These are phyloP conservation scores for Lactarius quietus DNA, from an alignment of 768 basidiomycete genomes.

Conservation along the genomic window DNA sequence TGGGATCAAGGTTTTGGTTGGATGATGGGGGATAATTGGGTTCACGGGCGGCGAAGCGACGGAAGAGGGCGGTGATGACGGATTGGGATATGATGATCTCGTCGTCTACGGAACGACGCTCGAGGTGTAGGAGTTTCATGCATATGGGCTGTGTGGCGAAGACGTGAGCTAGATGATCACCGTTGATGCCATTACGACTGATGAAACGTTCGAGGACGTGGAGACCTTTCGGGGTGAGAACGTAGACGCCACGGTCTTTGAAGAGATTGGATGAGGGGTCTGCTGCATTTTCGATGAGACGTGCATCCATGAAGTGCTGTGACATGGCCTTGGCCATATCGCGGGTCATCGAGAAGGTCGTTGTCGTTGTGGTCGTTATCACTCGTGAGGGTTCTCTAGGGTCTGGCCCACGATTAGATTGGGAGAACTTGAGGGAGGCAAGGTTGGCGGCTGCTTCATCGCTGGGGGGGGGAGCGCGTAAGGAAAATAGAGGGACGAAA, in stretches of 20 bases:
- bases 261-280: slow-evolving; percentile 86
- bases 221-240: slow-evolving; percentile 94
- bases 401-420: slow-evolving; percentile 97
- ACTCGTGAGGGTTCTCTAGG: slow-evolving; percentile 97
- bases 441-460: slow-evolving; percentile 95
- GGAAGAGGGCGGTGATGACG: slow-evolving; percentile 92
- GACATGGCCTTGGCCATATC: slow-evolving; percentile 99
- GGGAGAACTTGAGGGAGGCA: slow-evolving; percentile 95
- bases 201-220: slow-evolving; percentile 99
- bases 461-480: slow-evolving; percentile 43
- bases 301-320: slow-evolving; percentile 99
- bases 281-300: slow-evolving; percentile 93
- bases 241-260: slow-evolving; percentile 97
- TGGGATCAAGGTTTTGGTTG: slow-evolving; percentile 51
- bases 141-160: slow-evolving; percentile 93
- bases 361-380: slow-evolving; percentile 98
- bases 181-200: slow-evolving; percentile 97
- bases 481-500: slow-evolving; percentile 16
- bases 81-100: slow-evolving; percentile 95
- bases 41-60: slow-evolving; percentile 86
- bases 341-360: slow-evolving; percentile 98
- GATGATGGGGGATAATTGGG: slow-evolving; percentile 69
- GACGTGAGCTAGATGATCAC: slow-evolving; percentile 85
- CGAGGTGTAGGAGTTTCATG: slow-evolving; percentile 96
- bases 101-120: slow-evolving; percentile 88